Evolutionary conservation across 2,329 filamentous ascomycete genomes (phyloP).

Genomic region (Shiraia sp.): DNA sequence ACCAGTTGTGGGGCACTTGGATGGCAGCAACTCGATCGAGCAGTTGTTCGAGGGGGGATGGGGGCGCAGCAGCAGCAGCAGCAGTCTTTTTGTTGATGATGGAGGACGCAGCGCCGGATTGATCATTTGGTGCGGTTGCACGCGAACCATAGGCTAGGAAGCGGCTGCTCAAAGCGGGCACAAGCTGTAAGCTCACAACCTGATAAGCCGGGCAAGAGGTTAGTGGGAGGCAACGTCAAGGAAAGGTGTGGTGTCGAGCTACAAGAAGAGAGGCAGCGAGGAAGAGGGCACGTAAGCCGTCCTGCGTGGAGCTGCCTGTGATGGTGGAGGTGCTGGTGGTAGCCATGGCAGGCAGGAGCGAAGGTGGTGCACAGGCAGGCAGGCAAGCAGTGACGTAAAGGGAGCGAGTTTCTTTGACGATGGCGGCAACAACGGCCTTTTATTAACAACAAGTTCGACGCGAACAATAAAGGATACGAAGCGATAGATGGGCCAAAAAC

Average conservation of each 20-base stretch:
- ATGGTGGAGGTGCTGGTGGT: slow-evolving; percentile 1
- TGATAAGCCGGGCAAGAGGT: slow-evolving; percentile 41
- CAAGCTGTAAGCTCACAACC: slow-evolving; percentile 56
- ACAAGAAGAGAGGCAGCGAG: slow-evolving; percentile 46
- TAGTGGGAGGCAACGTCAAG: slow-evolving; percentile 13
- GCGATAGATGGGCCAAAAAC: too few species aligned
- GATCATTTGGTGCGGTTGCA: slow-evolving; percentile 33
- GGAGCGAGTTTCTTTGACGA: too few species aligned
- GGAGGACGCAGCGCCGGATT: too few species aligned
- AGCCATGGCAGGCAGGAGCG: slow-evolving; percentile 5
- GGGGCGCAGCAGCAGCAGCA: slow-evolving; percentile 3
- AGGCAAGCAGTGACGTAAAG: slow-evolving; percentile 15
- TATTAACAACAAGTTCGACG: too few species aligned
- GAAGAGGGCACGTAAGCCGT: slow-evolving; percentile 41
- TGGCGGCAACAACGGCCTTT: too few species aligned
- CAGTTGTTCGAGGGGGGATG: slow-evolving; percentile 22
- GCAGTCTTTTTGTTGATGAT: slow-evolving; percentile 3
- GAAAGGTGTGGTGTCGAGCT: slow-evolving; percentile 34
- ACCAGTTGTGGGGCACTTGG: slow-evolving; percentile 85
- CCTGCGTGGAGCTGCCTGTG: slow-evolving; percentile 5
- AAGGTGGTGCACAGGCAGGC: slow-evolving; percentile 6
- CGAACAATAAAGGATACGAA: too few species aligned
- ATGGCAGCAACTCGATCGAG: slow-evolving; percentile 58
- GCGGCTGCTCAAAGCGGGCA: slow-evolving; percentile 56
- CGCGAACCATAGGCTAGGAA: slow-evolving; percentile 66